A percentile compares a stretch with the other conserved stretches of the same genome.
phyloP scores from a whole-genome alignment of 495 filamentous ascomycete species.

The Penicillium diatomitis region DNA sequence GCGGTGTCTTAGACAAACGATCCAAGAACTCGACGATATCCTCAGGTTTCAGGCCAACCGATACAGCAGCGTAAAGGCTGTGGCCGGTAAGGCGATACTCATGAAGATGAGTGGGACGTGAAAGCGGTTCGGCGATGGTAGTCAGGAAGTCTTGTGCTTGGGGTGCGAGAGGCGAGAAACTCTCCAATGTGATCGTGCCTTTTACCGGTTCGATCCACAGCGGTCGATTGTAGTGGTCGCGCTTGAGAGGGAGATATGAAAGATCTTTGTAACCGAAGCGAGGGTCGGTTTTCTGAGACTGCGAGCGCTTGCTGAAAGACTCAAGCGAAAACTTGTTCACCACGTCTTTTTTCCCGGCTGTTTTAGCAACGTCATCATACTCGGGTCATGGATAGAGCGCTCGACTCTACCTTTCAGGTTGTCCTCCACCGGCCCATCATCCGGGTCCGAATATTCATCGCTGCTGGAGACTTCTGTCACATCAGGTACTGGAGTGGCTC shows the following conservation, averaged over 20 bases:
- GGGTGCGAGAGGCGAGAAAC: constrained; percentile 74
- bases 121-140: constrained; percentile 88
- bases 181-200: constrained; percentile 88
- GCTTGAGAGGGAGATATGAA: constrained; percentile 69
- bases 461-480: constrained; percentile 58
- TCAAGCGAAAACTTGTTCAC: constrained; percentile 60
- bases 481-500: constrained; percentile 58
- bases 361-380: constrained; percentile 12
- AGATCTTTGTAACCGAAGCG: constrained; percentile 69
- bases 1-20: constrained; percentile 72
- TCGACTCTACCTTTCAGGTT: constrained; percentile 42
- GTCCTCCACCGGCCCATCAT: constrained; percentile 38
- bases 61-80: constrained; percentile 90
- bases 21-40: constrained; percentile 89
- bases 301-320: constrained; percentile 32
- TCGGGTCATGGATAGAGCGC: constrained; percentile 30
- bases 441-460: constrained; percentile 61
- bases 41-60: constrained; percentile 73
- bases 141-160: constrained; percentile 92
- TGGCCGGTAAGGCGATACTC: constrained; percentile 89
- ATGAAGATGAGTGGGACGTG: constrained; percentile 78
- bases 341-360: constrained; percentile 33
- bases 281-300: constrained; percentile 33
- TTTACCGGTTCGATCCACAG: constrained; percentile 83
- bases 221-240: constrained; percentile 79